Conservation (phyloP, 192 early-diverging fungal species). For the Linnemannia zychae region DNA sequence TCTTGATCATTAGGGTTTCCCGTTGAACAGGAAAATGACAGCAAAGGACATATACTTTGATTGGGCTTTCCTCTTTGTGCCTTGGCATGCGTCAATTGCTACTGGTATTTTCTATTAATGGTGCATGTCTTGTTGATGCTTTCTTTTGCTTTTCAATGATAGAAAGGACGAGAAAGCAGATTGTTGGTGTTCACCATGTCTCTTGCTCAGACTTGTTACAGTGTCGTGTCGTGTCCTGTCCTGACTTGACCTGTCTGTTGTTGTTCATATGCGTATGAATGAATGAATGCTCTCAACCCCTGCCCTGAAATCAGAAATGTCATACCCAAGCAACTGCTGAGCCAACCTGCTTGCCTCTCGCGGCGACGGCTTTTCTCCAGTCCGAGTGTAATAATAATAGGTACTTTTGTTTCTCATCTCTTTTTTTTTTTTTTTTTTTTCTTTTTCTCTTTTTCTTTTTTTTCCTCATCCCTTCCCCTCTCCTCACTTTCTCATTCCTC, state of each 20-base stretch:
- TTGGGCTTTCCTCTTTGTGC: background rate
- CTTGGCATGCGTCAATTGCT: background rate
- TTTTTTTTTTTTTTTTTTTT: constrained; percentile 5
- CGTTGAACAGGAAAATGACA: constrained; percentile 14
- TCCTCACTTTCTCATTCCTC: constrained; percentile 7
- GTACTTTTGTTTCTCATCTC: background rate
- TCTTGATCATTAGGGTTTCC: no score
- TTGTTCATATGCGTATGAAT: background rate
- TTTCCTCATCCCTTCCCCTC: constrained; percentile 21
- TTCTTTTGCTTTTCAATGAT: background rate
- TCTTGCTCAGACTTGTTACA: no score
- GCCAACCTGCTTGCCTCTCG: background rate
- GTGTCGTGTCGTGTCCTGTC: no score
- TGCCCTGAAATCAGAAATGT: background rate
- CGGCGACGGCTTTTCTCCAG: constrained; percentile 8
- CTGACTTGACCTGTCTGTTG: no score
- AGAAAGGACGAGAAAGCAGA: no score
- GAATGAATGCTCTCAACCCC: background rate
- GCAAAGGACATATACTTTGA: background rate
- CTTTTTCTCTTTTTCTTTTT: constrained; percentile 10
- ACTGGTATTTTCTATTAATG: background rate
- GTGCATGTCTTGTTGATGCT: background rate
- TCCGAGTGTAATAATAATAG: background rate
- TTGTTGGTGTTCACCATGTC: background rate
- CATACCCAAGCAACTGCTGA: background rate